phyloP scores from a whole-genome alignment of 2,329 filamentous ascomycete genomes.

The Cladophialophora immunda region DNA sequence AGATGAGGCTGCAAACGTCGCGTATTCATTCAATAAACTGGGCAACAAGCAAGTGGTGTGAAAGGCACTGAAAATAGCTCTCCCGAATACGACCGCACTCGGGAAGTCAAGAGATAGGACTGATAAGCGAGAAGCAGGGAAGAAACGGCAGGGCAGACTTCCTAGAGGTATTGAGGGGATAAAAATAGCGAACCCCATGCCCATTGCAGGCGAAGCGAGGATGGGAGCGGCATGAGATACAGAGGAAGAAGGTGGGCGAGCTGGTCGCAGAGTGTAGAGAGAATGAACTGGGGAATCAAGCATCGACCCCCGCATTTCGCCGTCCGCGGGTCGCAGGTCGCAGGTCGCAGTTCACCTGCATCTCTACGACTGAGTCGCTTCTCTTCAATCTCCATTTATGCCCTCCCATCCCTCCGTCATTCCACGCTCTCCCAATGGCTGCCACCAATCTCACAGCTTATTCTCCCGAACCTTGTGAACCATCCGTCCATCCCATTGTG shows the following conservation, averaged over 20 bases:
- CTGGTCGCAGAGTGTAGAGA: neutral
- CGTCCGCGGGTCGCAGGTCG: too few relatives aligned
- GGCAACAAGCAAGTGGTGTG: neutral
- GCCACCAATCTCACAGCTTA: neutral
- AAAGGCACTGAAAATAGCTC: conserved; percentile 16
- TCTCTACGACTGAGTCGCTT: neutral
- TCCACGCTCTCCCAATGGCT: neutral
- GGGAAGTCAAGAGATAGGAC: neutral
- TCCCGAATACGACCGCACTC: conserved; percentile 11
- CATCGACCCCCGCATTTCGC: neutral
- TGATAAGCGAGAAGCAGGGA: neutral
- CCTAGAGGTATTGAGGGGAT: neutral
- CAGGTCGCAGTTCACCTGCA: too few relatives aligned
- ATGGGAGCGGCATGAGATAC: neutral
- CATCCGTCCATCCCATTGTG: neutral
- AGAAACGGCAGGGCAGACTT: neutral
- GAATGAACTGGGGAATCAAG: neutral
- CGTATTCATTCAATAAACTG: neutral
- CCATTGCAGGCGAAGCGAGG: neutral
- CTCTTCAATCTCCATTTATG: neutral
- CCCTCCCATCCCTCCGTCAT: neutral
- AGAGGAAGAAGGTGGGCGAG: neutral
- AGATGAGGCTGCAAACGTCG: neutral
- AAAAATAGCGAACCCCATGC: neutral
- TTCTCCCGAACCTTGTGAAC: neutral